phyloP scores from a whole-genome alignment of 2,329 filamentous ascomycete species.

The Hymenoscyphus fructigenus region DNA sequence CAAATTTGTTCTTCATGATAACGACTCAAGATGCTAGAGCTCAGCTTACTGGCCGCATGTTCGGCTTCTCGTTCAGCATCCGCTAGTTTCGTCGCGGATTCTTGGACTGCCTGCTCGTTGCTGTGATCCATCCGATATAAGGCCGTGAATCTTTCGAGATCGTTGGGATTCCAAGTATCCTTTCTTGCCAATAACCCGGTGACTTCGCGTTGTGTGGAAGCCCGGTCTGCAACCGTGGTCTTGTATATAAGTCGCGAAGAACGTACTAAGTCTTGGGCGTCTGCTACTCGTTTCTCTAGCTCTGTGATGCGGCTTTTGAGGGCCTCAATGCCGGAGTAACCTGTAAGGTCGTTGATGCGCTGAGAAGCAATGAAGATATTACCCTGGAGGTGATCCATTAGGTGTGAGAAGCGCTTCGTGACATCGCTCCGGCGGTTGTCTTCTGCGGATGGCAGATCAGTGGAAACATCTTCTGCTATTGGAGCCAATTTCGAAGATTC shows the following conservation, averaged over 20 bases:
- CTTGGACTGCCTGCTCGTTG: slow-evolving; percentile 80
- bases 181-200: slow-evolving; percentile 92
- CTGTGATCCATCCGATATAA: slow-evolving; percentile 91
- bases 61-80: slow-evolving; percentile 79
- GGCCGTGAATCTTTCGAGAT: slow-evolving; percentile 91
- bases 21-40: slow-evolving; percentile 78
- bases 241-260: slow-evolving; percentile 75
- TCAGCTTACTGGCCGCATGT: slow-evolving; percentile 71
- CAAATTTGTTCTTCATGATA: slow-evolving; percentile 99
- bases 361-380: slow-evolving; percentile 83
- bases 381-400: slow-evolving; percentile 88
- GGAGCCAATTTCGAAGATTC: background rate
- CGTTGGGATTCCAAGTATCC: slow-evolving; percentile 81
- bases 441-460: slow-evolving; percentile 47
- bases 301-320: slow-evolving; percentile 76
- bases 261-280: slow-evolving; percentile 65
- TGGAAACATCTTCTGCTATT: slow-evolving; percentile 18
- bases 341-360: slow-evolving; percentile 89
- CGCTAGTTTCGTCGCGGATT: slow-evolving; percentile 69
- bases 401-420: slow-evolving; percentile 55
- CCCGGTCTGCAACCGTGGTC: slow-evolving; percentile 77
- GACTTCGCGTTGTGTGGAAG: slow-evolving; percentile 91
- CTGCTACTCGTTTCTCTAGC: slow-evolving; percentile 59
- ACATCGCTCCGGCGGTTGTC: slow-evolving; percentile 46
- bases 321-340: slow-evolving; percentile 86